These are phyloP conservation scores for Diaporthe velutina DNA, from an alignment of 2,329 filamentous ascomycete genomes.

Conservation along the genomic window DNA sequence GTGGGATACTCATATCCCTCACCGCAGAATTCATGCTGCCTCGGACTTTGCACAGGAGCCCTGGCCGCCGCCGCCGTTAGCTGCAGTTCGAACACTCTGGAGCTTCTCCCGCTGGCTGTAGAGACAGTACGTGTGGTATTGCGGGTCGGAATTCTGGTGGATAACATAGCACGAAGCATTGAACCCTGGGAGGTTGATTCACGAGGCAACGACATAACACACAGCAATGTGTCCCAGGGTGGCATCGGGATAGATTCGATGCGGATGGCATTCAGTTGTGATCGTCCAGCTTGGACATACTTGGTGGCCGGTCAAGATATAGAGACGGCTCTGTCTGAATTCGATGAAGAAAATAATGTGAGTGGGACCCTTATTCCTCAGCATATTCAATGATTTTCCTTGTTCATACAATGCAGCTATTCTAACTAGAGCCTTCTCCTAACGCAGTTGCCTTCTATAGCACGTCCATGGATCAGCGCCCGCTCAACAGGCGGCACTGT, in stretches of 20 bases:
- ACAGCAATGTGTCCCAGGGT: too few species aligned
- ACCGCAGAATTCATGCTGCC: neutral
- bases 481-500: neutral
- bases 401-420: fast-evolving
- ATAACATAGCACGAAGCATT: neutral
- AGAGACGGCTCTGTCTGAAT: neutral
- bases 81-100: neutral
- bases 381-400: neutral
- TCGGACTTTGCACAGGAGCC: constrained; percentile 7
- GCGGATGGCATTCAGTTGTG: fast-evolving
- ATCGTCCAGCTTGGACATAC: neutral
- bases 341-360: neutral
- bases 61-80: constrained; percentile 1
- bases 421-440: neutral
- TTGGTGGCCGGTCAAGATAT: neutral
- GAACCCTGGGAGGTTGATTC: neutral
- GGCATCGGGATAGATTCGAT: too few species aligned
- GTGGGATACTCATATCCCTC: neutral
- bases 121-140: neutral
- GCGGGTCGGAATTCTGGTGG: neutral
- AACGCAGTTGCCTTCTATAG: neutral
- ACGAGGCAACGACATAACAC: neutral
- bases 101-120: neutral
- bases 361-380: neutral
- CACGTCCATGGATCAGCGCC: neutral